Evolutionary conservation across 1,139 yeast species (phyloP).

Genomic region (Pichia sp.): DNA sequence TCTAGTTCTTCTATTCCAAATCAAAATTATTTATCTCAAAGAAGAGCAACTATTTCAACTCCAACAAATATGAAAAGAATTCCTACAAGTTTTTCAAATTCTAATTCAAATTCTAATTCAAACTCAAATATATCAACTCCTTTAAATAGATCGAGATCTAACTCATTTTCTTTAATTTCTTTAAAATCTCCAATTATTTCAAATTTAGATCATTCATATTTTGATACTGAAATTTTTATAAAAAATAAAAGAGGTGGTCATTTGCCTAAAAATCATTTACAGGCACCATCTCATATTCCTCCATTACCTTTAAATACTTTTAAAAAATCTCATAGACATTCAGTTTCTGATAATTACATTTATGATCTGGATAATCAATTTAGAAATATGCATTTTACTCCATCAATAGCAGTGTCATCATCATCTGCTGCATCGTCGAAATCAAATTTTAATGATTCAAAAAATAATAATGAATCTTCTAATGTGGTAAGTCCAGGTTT

Average conservation of each 20-base stretch:
- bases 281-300: not conserved
- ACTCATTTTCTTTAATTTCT: conserved; percentile 1
- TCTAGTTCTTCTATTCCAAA: not conserved
- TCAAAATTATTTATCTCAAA: conserved; percentile 9
- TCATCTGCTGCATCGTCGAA: too few relatives aligned
- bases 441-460: too few relatives aligned
- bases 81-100: not conserved
- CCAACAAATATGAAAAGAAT: conserved; percentile 12
- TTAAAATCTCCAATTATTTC: not conserved
- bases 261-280: not conserved
- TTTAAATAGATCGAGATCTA: conserved; percentile 10
- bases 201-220: not conserved
- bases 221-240: conserved; percentile 4
- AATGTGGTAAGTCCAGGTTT: too few relatives aligned
- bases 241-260: not conserved
- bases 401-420: not conserved
- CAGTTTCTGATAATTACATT: conserved; percentile 1
- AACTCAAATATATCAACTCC: conserved; percentile 4
- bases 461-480: too few relatives aligned
- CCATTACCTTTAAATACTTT: not conserved
- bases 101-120: not conserved
- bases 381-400: not conserved
- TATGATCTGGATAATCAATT: too few relatives aligned
- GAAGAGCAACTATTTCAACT: conserved; percentile 22
- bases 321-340: conserved; percentile 1